A percentile compares a stretch with the other conserved stretches of the same genome.
phyloP scores from a whole-genome alignment of 2,329 filamentous ascomycete species.

The Trichophyton simii region DNA sequence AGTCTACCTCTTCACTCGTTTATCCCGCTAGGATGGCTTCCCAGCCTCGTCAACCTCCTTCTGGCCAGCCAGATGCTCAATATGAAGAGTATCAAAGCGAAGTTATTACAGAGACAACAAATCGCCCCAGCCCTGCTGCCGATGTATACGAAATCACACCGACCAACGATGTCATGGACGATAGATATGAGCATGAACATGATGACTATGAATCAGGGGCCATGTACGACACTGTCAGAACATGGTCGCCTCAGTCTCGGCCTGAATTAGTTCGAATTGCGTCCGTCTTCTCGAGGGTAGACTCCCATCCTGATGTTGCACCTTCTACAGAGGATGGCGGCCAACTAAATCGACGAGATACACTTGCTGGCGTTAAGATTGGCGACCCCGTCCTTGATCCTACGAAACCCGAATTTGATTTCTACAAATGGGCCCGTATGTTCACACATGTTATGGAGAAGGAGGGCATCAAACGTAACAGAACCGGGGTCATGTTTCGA shows the following conservation, averaged over 20 bases:
- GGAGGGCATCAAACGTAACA: slow-evolving; percentile 42
- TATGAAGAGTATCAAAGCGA: neutral
- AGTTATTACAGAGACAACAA: neutral
- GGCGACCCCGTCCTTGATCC: slow-evolving; percentile 43
- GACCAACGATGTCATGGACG: neutral
- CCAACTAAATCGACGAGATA: slow-evolving; percentile 19
- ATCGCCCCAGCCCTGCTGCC: neutral
- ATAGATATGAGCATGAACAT: neutral
- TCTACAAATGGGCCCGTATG: slow-evolving; percentile 41
- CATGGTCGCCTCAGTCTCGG: slow-evolving; percentile 5
- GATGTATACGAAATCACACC: neutral
- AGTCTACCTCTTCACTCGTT: neutral
- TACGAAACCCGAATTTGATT: slow-evolving; percentile 39
- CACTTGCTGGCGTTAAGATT: slow-evolving; percentile 28
- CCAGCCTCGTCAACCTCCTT: neutral
- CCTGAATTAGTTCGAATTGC: slow-evolving; percentile 13
- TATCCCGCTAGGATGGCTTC: neutral
- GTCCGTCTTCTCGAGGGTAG: slow-evolving; percentile 11
- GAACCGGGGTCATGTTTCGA: slow-evolving; percentile 51
- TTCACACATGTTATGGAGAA: slow-evolving; percentile 40
- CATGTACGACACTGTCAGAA: slow-evolving; percentile 10
- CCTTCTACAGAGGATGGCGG: slow-evolving; percentile 1
- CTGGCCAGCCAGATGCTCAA: neutral
- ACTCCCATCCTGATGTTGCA: neutral
- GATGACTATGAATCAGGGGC: neutral